Percentiles rank a stretch among this genome's conserved stretches.
Evolutionary conservation across 129 eudicot genomes (phyloP).

Genomic region (Helianthus tuberosus): DNA sequence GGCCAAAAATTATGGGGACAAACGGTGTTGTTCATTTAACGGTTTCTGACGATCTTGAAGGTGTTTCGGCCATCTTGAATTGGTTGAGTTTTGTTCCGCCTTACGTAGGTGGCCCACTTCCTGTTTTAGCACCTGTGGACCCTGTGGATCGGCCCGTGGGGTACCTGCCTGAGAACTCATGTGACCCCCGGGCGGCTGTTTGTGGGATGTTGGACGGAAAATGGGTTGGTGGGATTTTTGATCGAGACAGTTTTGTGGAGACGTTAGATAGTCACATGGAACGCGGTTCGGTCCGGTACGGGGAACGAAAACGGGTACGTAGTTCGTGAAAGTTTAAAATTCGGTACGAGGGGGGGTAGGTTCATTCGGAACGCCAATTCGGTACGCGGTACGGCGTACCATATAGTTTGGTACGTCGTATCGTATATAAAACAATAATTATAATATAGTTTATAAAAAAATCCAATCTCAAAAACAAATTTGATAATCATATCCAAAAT

Average conservation of each 20-base stretch:
- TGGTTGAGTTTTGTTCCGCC: constrained; percentile 94
- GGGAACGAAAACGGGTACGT: no score
- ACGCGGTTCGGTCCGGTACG: no score
- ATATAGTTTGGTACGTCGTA: no score
- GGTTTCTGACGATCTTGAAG: constrained; percentile 92
- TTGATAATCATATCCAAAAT: no score
- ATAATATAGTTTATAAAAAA: no score
- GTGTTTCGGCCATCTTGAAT: constrained; percentile 80
- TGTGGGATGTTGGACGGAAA: constrained; percentile 60
- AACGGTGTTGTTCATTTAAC: constrained; percentile 96
- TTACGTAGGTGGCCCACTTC: constrained; percentile 92
- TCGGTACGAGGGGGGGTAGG: no score
- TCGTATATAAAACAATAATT: no score
- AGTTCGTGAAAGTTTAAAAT: no score
- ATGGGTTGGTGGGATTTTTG: constrained; percentile 93
- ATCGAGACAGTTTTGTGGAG: constrained; percentile 83
- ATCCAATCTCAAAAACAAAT: no score
- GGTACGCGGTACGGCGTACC: no score
- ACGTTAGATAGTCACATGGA: no score
- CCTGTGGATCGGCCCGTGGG: constrained; percentile 75
- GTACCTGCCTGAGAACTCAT: constrained; percentile 81
- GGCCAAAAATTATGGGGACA: constrained; percentile 97
- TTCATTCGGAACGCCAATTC: no score
- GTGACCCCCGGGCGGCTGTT: constrained; percentile 98
- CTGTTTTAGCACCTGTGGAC: constrained; percentile 66